phyloP scores from a whole-genome alignment of 2,329 filamentous ascomycete species.

The Claviceps sorghi region DNA sequence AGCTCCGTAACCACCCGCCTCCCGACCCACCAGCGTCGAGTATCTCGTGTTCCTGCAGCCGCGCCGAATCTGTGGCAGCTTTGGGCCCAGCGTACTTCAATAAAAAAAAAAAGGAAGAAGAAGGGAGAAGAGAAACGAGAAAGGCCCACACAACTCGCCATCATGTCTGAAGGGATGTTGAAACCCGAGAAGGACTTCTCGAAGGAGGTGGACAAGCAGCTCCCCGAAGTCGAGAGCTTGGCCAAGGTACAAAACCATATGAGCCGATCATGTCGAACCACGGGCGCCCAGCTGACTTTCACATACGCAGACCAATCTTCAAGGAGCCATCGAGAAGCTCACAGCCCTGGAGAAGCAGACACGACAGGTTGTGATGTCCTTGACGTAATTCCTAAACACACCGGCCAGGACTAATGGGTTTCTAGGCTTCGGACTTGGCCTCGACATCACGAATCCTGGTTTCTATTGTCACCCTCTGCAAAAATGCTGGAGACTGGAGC shows the following conservation, averaged over 20 bases:
- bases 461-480: slow-evolving; percentile 85
- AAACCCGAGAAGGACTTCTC: slow-evolving; percentile 99
- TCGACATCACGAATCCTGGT: slow-evolving; percentile 84
- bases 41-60: neutral
- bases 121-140: neutral
- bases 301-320: slow-evolving; percentile 50
- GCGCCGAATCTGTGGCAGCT: neutral
- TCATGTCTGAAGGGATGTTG: slow-evolving; percentile 68
- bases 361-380: slow-evolving; percentile 54
- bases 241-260: slow-evolving; percentile 47
- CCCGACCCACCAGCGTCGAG: neutral
- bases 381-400: slow-evolving; percentile 7
- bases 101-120: neutral
- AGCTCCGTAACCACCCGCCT: neutral
- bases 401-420: slow-evolving; percentile 7
- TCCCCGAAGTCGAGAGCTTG: slow-evolving; percentile 80
- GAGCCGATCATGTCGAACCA: slow-evolving; percentile 20
- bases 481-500: slow-evolving; percentile 83
- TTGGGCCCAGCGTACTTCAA: neutral
- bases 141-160: slow-evolving; percentile 7
- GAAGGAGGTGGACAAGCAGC: slow-evolving; percentile 84
- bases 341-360: slow-evolving; percentile 88
- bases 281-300: slow-evolving; percentile 5
- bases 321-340: slow-evolving; percentile 87
- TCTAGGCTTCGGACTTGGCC: slow-evolving; percentile 80